Conservation (phyloP, 495 filamentous ascomycete species). For the Copromyces sp. region DNA sequence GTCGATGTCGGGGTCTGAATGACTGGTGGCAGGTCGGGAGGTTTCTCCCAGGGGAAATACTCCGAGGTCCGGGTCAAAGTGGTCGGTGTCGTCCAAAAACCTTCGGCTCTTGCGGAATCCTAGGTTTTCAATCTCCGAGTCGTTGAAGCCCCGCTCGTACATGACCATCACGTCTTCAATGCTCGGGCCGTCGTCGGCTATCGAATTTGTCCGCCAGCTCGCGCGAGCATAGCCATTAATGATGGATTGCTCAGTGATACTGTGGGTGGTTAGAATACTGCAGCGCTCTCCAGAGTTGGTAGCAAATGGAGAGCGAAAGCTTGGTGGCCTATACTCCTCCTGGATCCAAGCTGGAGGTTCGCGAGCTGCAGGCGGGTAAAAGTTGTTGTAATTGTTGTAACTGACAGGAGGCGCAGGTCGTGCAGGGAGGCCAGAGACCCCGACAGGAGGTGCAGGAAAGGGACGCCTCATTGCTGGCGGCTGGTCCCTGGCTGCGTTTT, state of each 20-base stretch:
- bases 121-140: slow-evolving; percentile 32
- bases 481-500: slow-evolving; percentile 10
- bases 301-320: slow-evolving; percentile 1
- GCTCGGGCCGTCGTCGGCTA: slow-evolving; percentile 63
- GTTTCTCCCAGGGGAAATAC: slow-evolving; percentile 6
- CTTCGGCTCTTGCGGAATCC: slow-evolving; percentile 16
- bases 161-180: slow-evolving; percentile 90
- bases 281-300: slow-evolving; percentile 46
- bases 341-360: not conserved
- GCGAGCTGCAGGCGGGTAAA: not conserved
- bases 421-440: not conserved
- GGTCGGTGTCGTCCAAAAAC: slow-evolving; percentile 26
- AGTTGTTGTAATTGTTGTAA: not conserved
- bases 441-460: not conserved
- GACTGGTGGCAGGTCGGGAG: slow-evolving; percentile 18
- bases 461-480: not conserved
- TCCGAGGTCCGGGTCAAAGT: slow-evolving; percentile 18
- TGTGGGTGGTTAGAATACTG: slow-evolving; percentile 71
- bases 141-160: slow-evolving; percentile 80
- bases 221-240: slow-evolving; percentile 26
- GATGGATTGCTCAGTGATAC: slow-evolving; percentile 49
- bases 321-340: not conserved
- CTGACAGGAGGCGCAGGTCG: not conserved
- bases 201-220: slow-evolving; percentile 45
- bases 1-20: slow-evolving; percentile 18